Base-by-base conservation (phyloP, 2,329 filamentous ascomycete genomes). In the Alternaria postmessia region DNA sequence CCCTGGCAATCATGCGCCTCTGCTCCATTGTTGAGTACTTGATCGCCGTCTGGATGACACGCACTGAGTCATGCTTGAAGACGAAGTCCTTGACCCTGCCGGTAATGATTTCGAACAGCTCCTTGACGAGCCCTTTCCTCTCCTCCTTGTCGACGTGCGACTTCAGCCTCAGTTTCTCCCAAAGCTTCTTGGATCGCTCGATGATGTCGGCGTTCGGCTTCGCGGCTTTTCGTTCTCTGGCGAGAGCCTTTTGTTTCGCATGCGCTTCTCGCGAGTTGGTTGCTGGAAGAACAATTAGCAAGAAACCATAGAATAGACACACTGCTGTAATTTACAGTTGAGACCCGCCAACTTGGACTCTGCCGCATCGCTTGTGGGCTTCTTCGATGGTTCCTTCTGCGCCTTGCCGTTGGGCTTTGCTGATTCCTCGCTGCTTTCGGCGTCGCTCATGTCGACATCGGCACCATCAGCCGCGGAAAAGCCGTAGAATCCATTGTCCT, bases 61-160 rank as follows among this genome's bases (percentile, higher is more conserved):
- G 88, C n/a, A 97, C 94, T 36, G 93, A 92, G 77, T 99, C 95
- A 79, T 99, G 95, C 86, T 99, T 99, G 82, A 99, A 91, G 20
- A 97, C 94, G 69, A 98, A 97, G 64, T 98, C 95, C 80, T 92
- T 93, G 72, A 98, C 91, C 59, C 91, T 88, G 54, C 94, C 94
- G 24, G 92, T 95, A 72, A 97, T 91, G 74, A 99, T 96, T 58
- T 86, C 85, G 79, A 96, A 98, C 26, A 99, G 86, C 82, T 99
- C 94, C 61, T 89, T 87, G 48, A 98, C 91, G 41, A 99, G 86
- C 76, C 90, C 86, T 79, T 94, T 90, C 64, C 95, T 78, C 82
- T 99, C 94, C 39, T 96, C 92, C 71, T 90, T 89, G 41, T 93
- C 91, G 1, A 99, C 93, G 72, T 97, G 93, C 3, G 94, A 97